Evolutionary conservation across 2,329 filamentous ascomycete species (phyloP), one percentile per base, ranked within the genome.

Genomic region (Cladosporium sp.): DNA sequence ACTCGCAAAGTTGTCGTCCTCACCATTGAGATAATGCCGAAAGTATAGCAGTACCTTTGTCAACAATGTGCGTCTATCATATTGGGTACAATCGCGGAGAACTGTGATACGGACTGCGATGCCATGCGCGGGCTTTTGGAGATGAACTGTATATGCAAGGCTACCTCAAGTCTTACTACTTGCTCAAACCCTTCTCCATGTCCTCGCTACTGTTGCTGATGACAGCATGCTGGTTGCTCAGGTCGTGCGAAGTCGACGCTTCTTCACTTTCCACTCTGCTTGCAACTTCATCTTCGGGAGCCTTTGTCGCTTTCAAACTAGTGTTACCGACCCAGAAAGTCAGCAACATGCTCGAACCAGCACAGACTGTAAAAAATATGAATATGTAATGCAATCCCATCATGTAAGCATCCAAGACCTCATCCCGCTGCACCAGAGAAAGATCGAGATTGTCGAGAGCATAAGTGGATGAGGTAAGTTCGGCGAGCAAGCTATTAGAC

Each of bases 371-470:
- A 8, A 45, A 55, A 15, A 55, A 55, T 12, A 55, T 47, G 20
- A 55, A 55, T 15, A 55, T 55, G 13, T 55, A 66, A 45, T 68
- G 67, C 52, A 70, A 36, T 0, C 68, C 68, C 9, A 52, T 40
- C 68, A 71, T 71, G 51, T 71, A 72, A 1, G 63, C 68, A 4
- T 62, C 36, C 34, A 70, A 47, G 1, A 70, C 64, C 9, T 35
- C 51, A 0, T 61, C 47, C 50, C 62, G 58, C 40, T 66, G 60
- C 2, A 6, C 13, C 22, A 22, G 13, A 10, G 51, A 50, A 8
- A 59, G 22, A 22, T 45, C 44, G 17, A 56, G 51, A 8, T 44
- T 8, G 22, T 59, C 57, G 7, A 59, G 52, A 12, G 57, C 51
- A 12, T 59, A 59, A 7, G 57, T 56, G 9, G 57, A 59, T 35